These are phyloP conservation scores for Clonostachys chloroleuca DNA, from an alignment of 2,329 filamentous ascomycete genomes.

Conservation along the genomic window DNA sequence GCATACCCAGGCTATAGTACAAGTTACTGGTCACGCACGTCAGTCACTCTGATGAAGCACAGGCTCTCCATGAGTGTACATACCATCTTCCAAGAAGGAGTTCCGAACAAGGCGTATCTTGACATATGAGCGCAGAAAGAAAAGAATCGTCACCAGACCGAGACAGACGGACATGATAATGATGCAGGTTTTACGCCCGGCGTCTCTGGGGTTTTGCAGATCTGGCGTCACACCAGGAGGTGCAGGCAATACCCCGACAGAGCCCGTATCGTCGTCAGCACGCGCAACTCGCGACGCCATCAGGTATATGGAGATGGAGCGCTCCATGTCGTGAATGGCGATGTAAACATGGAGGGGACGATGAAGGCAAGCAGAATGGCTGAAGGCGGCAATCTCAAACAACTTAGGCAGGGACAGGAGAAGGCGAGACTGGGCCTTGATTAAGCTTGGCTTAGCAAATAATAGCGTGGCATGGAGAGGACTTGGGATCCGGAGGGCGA, in stretches of 20 bases:
- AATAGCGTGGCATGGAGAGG: no score
- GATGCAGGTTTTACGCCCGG: slow-evolving; percentile 2
- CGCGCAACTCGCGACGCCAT: no score
- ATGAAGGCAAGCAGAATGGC: no score
- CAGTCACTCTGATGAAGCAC: not conserved
- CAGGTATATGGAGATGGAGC: no score
- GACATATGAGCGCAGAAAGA: slow-evolving; percentile 8
- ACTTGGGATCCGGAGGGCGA: no score
- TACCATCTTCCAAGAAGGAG: slow-evolving; percentile 1
- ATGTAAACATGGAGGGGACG: no score
- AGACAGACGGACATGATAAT: slow-evolving; percentile 7
- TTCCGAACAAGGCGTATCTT: slow-evolving; percentile 5
- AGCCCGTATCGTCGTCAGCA: not conserved
- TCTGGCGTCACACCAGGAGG: not conserved
- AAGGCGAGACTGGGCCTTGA: no score
- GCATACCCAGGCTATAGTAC: slow-evolving; percentile 7
- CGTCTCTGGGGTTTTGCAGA: not conserved
- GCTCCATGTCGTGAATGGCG: no score
- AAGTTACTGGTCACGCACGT: slow-evolving; percentile 4
- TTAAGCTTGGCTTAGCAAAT: no score
- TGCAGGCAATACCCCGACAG: not conserved
- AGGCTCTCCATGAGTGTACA: not conserved
- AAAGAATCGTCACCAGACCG: slow-evolving; percentile 2
- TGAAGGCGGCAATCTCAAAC: no score
- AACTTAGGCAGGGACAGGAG: no score